Percentiles rank a stretch among this genome's conserved stretches.
phyloP scores from a whole-genome alignment of 164 flowering plant species.

The Litsea cubeba region DNA sequence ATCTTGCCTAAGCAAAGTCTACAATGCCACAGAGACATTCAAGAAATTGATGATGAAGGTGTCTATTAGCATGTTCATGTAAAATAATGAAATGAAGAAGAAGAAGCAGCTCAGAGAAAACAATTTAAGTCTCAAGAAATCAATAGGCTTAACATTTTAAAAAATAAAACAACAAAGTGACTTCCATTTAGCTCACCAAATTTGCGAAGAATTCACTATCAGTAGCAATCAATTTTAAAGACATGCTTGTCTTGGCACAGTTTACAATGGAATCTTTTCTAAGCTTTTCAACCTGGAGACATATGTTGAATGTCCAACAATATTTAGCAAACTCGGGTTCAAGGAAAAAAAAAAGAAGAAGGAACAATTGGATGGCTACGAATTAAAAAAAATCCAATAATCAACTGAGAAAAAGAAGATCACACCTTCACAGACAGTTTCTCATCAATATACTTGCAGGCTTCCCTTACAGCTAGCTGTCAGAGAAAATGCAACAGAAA shows the following conservation, averaged over 20 bases:
- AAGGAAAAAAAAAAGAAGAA: background rate
- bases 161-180: no score
- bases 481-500: background rate
- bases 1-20: no score
- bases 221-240: constrained; percentile 73
- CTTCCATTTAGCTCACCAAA: constrained; percentile 48
- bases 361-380: background rate
- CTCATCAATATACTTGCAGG: constrained; percentile 85
- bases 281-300: constrained; percentile 82
- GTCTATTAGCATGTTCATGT: no score
- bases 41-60: no score
- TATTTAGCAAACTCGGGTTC: background rate
- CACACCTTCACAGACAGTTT: constrained; percentile 76
- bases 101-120: no score
- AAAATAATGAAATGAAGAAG: no score
- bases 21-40: no score
- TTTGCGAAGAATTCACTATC: constrained; percentile 95
- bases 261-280: constrained; percentile 84
- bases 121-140: no score
- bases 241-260: constrained; percentile 99
- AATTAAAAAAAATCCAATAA: no score
- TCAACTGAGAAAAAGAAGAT: constrained; percentile 4
- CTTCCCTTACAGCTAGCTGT: constrained; percentile 93
- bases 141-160: no score
- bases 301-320: background rate